Evolutionary conservation across 1,139 yeast species (phyloP).

Genomic region (Saccharomyces hybrid): DNA sequence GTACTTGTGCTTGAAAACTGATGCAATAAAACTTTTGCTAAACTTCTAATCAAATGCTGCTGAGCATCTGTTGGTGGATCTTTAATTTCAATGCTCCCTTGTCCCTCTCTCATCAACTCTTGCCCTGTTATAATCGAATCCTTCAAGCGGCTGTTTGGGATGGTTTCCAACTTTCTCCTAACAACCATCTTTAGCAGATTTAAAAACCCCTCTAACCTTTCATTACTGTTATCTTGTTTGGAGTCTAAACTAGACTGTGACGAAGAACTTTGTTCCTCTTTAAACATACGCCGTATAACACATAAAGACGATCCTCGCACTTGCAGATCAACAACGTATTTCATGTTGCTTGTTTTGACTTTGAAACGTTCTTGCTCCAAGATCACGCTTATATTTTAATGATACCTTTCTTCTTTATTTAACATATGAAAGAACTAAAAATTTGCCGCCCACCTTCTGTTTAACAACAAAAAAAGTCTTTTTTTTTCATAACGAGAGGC

Average conservation of each 20-base stretch:
- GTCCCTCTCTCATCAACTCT: slow-evolving; percentile 15
- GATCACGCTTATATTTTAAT: neutral
- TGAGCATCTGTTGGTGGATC: slow-evolving; percentile 25
- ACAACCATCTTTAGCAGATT: neutral
- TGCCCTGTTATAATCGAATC: neutral
- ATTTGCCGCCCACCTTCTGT: neutral
- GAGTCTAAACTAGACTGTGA: neutral
- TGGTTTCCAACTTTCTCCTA: neutral
- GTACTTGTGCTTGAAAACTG: slow-evolving; percentile 11
- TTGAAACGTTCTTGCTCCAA: neutral
- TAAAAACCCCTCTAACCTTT: neutral
- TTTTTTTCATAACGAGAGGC: neutral
- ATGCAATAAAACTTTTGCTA: slow-evolving; percentile 25
- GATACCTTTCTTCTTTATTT: neutral
- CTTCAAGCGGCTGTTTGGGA: neutral
- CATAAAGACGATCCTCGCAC: neutral
- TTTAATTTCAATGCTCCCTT: slow-evolving; percentile 20
- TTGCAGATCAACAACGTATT: neutral
- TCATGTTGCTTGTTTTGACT: neutral
- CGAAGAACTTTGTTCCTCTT: neutral
- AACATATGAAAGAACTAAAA: neutral
- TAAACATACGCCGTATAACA: neutral
- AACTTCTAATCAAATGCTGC: slow-evolving; percentile 20
- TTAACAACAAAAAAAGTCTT: neutral
- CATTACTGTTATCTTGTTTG: neutral